A percentile compares a stretch with the other conserved stretches of the same genome.
Evolutionary conservation across 805 yeast genomes (phyloP).

Genomic region (Helenozyma baotianmanensis): DNA sequence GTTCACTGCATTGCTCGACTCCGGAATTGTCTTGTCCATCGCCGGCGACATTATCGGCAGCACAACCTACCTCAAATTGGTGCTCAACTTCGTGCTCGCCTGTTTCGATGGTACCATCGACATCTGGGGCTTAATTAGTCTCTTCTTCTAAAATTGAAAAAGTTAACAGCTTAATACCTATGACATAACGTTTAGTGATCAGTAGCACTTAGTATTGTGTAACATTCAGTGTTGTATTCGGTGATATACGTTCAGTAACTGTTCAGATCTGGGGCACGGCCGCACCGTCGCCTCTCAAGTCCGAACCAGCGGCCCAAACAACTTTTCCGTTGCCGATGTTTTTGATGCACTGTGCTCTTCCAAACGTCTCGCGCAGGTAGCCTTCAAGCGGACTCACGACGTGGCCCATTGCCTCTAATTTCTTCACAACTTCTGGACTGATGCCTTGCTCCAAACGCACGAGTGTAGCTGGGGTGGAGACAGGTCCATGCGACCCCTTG

Average conservation of each 20-base stretch:
- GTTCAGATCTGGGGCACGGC: slow-evolving; percentile 50
- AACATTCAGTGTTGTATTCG: too few relatives aligned
- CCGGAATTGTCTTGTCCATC: slow-evolving; percentile 11
- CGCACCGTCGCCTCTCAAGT: slow-evolving; percentile 82
- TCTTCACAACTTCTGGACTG: slow-evolving; percentile 38
- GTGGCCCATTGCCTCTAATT: slow-evolving; percentile 55
- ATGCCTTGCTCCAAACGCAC: slow-evolving; percentile 68
- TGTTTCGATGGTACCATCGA: slow-evolving; percentile 10
- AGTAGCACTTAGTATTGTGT: too few relatives aligned
- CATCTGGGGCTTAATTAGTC: slow-evolving; percentile 7
- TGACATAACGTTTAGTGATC: too few relatives aligned
- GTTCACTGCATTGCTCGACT: slow-evolving; percentile 9
- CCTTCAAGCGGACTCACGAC: slow-evolving; percentile 42
- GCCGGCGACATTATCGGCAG: slow-evolving; percentile 9
- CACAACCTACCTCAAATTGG: slow-evolving; percentile 10
- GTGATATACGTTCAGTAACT: too few relatives aligned
- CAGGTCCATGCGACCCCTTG: slow-evolving; percentile 61
- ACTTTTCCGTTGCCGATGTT: slow-evolving; percentile 38
- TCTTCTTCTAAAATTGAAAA: slow-evolving; percentile 1
- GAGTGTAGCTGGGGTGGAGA: slow-evolving; percentile 51
- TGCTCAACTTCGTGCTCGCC: slow-evolving; percentile 10
- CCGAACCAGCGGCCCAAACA: slow-evolving; percentile 69
- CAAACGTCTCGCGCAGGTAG: slow-evolving; percentile 43
- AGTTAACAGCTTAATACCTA: neutral
- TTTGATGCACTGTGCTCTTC: slow-evolving; percentile 71